Evolutionary conservation across 305 asterid genomes (phyloP).

Genomic region (Fraxinus dipetala): DNA sequence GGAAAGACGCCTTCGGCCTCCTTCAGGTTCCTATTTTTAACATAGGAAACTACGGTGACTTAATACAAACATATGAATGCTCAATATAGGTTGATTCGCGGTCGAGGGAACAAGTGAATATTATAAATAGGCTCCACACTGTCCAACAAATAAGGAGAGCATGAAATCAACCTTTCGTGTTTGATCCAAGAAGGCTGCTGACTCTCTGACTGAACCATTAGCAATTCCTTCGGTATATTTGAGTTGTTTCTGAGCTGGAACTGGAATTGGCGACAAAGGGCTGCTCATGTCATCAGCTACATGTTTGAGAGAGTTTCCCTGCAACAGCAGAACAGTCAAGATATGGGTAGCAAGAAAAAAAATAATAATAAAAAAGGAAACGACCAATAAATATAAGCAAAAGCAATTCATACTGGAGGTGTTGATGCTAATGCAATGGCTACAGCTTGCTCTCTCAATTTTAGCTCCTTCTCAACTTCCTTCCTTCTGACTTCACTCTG

Average conservation of each 20-base stretch:
- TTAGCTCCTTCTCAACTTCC: constrained; percentile 81
- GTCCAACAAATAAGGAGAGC: constrained; percentile 9
- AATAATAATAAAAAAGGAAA: neutral
- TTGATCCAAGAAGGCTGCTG: constrained; percentile 76
- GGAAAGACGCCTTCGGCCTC: neutral
- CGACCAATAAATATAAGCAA: neutral
- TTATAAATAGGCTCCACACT: neutral
- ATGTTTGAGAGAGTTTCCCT: constrained; percentile 67
- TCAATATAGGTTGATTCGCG: neutral
- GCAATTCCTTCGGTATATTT: constrained; percentile 93
- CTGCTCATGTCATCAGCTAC: constrained; percentile 60
- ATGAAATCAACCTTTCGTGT: constrained; percentile 62
- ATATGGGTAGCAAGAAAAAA: neutral
- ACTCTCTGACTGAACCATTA: constrained; percentile 67
- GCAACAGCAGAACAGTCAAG: constrained; percentile 22
- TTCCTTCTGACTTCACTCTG: constrained; percentile 89
- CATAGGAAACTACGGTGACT: neutral
- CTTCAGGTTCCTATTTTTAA: neutral
- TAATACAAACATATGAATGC: neutral
- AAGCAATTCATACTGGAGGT: constrained; percentile 55
- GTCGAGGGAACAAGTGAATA: neutral
- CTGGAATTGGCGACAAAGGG: constrained; percentile 78
- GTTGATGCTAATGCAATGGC: constrained; percentile 65
- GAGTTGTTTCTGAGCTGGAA: constrained; percentile 97
- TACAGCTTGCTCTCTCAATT: constrained; percentile 60